Base-by-base conservation (phyloP, 176 grass and related monocot genomes). In the Musa troglodytarum region DNA sequence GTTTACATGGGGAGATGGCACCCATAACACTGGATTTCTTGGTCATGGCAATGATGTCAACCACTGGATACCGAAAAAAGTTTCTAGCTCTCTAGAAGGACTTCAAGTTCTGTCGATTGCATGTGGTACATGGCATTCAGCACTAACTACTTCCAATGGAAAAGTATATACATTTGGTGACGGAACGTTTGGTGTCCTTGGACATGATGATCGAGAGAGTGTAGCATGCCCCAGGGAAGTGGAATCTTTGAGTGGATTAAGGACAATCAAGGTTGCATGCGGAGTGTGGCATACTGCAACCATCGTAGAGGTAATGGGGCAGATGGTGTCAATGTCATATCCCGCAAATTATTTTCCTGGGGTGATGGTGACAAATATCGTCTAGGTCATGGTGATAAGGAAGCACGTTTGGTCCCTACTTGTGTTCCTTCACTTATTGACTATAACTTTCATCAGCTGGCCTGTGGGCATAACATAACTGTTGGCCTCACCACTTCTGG, bases 51-150 rank as follows among this genome's bases (percentile, higher is more conserved):
- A 77, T 13, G 79, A 81, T 54, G 79, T 76, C 49, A 75, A 85
- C 73, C 89, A 92, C 51, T 89, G 87, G 77, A 78, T 96, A 83
- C 92, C 92, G 12, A 96, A 92, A 79, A 73, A 83, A 51, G 87
- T 96, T 52, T 96, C 92, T 12, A 85, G 92, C 13, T 54, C 79
- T 22, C 58, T 96, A 65, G 92, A 96, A 83, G 89, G 89, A 34
- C 77, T 92, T 88, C 89, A 85, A 20, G 89, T 96, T 72, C 22
- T 88, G 53, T 86, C 68, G 65, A 84, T 96, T 76, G 87, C 89
- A 75, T 96, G 89, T 67, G 89, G 92, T 50, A 85, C 89, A 11
- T 96, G 92, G 92, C 92, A 96, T 92, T 87, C 89, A n/a, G 89
- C 81, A 68, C 66, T 96, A 61, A 74, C 67, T 76, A 92, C 82